phyloP scores from a whole-genome alignment of 768 basidiomycete species.

The Boletus pseudo-olivaceus region DNA sequence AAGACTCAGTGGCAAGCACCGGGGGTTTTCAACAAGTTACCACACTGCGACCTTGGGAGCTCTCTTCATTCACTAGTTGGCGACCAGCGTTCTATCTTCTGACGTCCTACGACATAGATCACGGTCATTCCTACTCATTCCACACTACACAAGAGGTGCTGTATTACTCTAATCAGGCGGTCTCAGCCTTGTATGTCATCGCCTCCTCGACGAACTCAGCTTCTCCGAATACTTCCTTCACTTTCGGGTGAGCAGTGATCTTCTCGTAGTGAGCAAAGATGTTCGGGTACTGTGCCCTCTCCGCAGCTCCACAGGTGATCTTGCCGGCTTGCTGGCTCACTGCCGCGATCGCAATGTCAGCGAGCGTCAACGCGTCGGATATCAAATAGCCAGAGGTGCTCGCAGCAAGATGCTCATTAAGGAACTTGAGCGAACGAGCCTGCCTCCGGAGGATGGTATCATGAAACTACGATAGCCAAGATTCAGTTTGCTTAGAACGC shows the following conservation, averaged over 20 bases:
- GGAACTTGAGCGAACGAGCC: conserved; percentile 20
- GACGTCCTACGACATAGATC: not conserved
- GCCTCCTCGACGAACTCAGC: conserved; percentile 17
- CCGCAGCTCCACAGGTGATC: conserved; percentile 25
- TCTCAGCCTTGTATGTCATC: conserved; percentile 10
- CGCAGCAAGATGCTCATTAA: conserved; percentile 23
- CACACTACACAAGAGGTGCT: not conserved
- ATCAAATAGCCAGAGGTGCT: conserved; percentile 22
- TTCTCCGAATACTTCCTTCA: conserved; percentile 18
- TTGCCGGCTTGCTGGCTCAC: conserved; percentile 19
- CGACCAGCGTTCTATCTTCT: no score
- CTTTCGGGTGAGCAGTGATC: conserved; percentile 15
- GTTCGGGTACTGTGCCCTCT: conserved; percentile 25
- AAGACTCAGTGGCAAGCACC: no score
- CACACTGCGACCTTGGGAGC: no score
- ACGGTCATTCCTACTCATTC: no score
- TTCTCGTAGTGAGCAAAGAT: conserved; percentile 26
- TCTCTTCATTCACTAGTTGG: no score
- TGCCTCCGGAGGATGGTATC: conserved; percentile 15
- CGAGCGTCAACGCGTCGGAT: conserved; percentile 24
- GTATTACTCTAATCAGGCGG: not conserved
- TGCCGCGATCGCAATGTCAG: conserved; percentile 24
- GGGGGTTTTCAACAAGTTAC: no score
- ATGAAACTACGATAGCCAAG: conserved; percentile 13
- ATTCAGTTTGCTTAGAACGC: not conserved